phyloP scores from a whole-genome alignment of 805 yeast genomes.

The Priceomyces haplophilus region DNA sequence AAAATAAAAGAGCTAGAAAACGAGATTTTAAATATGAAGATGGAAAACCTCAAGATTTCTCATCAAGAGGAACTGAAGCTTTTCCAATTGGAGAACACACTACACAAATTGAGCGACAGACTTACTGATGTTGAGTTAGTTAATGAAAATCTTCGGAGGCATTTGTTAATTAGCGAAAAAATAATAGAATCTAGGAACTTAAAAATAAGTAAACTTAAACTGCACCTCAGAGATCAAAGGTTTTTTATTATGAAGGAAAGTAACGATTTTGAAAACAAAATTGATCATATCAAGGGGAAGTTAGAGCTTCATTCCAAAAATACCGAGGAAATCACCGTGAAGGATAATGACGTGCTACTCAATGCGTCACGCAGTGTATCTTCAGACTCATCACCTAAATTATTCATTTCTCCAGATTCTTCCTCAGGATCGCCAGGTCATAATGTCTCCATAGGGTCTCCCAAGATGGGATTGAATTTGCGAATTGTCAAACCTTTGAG shows the following conservation, averaged over 20 bases:
- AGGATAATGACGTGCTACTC: not conserved
- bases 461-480: constrained; percentile 50
- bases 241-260: constrained; percentile 47
- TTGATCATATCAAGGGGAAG: constrained; percentile 17
- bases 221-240: constrained; percentile 49
- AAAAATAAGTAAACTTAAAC: constrained; percentile 54
- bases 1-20: constrained; percentile 31
- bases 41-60: constrained; percentile 26
- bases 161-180: constrained; percentile 51
- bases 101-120: constrained; percentile 55
- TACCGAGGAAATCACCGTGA: not conserved
- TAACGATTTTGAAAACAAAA: constrained; percentile 44
- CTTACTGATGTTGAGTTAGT: constrained; percentile 62
- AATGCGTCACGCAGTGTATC: not conserved
- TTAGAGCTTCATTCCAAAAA: constrained; percentile 3
- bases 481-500: constrained; percentile 61
- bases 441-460: constrained; percentile 15
- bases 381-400: not conserved
- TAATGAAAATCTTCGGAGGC: constrained; percentile 55
- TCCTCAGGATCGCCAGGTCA: not conserved
- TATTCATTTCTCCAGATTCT: not conserved
- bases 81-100: constrained; percentile 53
- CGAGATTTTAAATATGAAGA: constrained; percentile 25
- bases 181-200: constrained; percentile 56
- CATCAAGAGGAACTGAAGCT: constrained; percentile 49